Evolutionary conservation across 306 rosid species (phyloP), one percentile per base, ranked within the genome.

Genomic region (Canavalia gladiata): DNA sequence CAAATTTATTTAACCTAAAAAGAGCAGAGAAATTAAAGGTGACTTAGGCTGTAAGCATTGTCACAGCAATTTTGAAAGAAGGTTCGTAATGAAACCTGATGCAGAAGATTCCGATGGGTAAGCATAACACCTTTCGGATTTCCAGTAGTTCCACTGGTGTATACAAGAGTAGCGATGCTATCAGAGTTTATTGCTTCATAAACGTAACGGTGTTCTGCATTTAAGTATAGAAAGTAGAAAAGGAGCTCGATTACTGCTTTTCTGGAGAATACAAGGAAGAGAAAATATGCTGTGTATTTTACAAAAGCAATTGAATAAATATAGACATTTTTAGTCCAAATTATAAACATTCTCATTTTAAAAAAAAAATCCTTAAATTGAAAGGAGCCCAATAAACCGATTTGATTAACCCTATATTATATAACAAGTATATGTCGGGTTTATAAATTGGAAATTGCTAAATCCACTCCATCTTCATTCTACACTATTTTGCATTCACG

Each of bases 111-210:
- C 78, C 54, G 84, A 85, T 95, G 99, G 13, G 98, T 90, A 65
- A 95, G 98, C 97, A 91, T 89, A 82, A 95, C 99, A 57, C 97
- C 99, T 87, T 95, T 93, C 0, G 99, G 96, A 81, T 93, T 93
- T 74, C 98, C 99, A 3, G 99, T 91, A 62, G 99, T 91, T 88
- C 97, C 97, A 79, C 99, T 95, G 54, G 99, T 91, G 87, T 95
- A 95, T 6, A 91, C 66, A 67, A 95, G 92, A 55, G 99, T 89
- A 68, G 99, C 98, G 68, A 90, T 65, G 84, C 90, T 95, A 82
- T 93, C 90, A 64, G 86, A 76, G 76, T 74, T 75, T 47, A 93
- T 95, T 83, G 93, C 88, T 88, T 95, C 97, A 79, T 90, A 85
- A 18, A 71, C 28, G 75, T 89, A 81, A 25, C 46, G 51, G 56